Evolutionary conservation across 371 early-diverging fungal genomes (phyloP), one percentile per base, ranked within the genome.

Genomic region (Apophysomyces trapeziformis): DNA sequence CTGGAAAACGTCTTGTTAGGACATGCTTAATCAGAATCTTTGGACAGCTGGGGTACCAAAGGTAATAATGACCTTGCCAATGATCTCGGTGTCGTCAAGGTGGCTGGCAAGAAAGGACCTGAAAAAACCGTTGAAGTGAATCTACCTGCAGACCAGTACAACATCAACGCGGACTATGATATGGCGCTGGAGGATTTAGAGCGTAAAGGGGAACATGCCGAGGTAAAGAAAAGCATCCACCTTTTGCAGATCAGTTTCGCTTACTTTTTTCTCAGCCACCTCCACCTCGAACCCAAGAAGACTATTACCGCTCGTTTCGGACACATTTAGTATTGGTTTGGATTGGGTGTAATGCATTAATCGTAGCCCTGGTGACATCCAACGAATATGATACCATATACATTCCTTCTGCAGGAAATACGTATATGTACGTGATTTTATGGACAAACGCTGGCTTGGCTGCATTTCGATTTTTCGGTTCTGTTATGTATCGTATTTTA

Each of bases 11-110:
- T 35, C 35, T 37, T 18, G 60, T 32, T 37, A 9, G 44, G 57
- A 13, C 6, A 4, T 9, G 46, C 60, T 32, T 1, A 32, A 9
- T 26, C 57, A 5, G 0, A 45, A 6, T 47, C 18, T 18, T 57
- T 38, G 47, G 16, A 18, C 61, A 85, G 93, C 9, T 97, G 97
- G 97, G 97, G 97, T 14, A 97, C 97, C 38, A 96, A 96, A 84
- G 96, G 97, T 26, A 95, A 91, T 70, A 90, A 85, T 64, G 76
- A 73, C 26, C 68, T 84, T 5, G 74, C 75, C 16, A 82, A 79
- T 43, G 86, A 88, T 73, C 77, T 91, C 35, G 92, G 92, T 35
- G 77, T 87, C 2, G 89, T 80, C 57, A 85, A 71, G 44, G 89
- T 85, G 58, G 82, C 80, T 60, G 73, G 78, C 66, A 79, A 73